Percentiles rank a stretch among this genome's conserved stretches.
Conservation (phyloP, 2,329 filamentous ascomycete genomes). For the Phaeoacremonium minimum region DNA sequence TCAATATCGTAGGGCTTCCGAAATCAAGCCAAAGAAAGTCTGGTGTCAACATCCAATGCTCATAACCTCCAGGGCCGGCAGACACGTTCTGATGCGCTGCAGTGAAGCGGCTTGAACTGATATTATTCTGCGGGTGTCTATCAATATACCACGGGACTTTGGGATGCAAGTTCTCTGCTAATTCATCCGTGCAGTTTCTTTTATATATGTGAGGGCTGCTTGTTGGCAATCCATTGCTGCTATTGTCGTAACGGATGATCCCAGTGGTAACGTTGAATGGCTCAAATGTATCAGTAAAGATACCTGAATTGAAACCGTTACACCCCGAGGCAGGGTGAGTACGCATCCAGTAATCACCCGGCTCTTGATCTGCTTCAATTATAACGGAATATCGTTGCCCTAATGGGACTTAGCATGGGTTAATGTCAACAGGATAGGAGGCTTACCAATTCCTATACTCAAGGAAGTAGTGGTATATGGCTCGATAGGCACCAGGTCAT, state of each 20-base stretch:
- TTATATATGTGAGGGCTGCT: conserved; percentile 2
- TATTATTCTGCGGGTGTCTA: conserved; percentile 6
- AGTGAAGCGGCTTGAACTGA: conserved; percentile 4
- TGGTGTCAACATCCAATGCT: conserved; percentile 8
- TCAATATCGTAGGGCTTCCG: conserved; percentile 9
- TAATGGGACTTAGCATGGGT: conserved; percentile 9
- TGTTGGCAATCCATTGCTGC: conserved; percentile 9
- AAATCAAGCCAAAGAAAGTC: conserved; percentile 11
- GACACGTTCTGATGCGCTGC: conserved; percentile 3
- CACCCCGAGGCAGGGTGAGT: conserved; percentile 14
- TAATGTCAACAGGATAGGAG: not conserved
- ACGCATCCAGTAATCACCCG: conserved; percentile 15
- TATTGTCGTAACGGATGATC: conserved; percentile 13
- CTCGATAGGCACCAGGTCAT: conserved; percentile 38
- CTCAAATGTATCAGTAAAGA: conserved; percentile 5
- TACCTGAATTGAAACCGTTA: conserved; percentile 8
- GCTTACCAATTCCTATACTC: conserved; percentile 6
- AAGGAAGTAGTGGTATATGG: conserved; percentile 24
- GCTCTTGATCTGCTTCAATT: conserved; percentile 24
- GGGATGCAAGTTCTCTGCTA: conserved; percentile 3
- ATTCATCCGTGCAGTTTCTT: conserved; percentile 2
- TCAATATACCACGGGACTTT: conserved; percentile 6
- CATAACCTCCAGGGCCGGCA: conserved; percentile 4
- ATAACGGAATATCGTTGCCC: conserved; percentile 36
- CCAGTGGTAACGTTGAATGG: conserved; percentile 11